These are phyloP conservation scores for Cyclanthera cordifolia DNA, from an alignment of 306 rosid genomes.

Conservation along the genomic window DNA sequence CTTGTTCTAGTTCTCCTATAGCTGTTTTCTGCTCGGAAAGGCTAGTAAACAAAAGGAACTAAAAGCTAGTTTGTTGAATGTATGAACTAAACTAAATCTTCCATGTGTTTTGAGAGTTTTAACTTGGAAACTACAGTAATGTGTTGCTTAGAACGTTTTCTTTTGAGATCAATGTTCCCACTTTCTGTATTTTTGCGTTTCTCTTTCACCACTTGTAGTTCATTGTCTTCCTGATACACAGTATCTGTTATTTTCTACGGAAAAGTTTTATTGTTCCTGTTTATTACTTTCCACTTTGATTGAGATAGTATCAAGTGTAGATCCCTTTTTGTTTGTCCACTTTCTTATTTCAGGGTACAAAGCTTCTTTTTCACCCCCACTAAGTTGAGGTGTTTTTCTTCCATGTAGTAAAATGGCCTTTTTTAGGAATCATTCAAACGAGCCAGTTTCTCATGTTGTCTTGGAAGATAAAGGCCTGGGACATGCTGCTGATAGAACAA, in stretches of 20 bases:
- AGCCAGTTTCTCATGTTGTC: constrained; percentile 53
- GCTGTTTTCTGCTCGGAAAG: constrained; percentile 1
- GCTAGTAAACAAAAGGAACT: neutral
- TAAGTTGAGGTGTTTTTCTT: constrained; percentile 18
- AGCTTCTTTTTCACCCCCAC: constrained; percentile 11
- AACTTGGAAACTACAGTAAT: neutral
- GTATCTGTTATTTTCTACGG: neutral
- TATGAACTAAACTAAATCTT: neutral
- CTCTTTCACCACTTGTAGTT: neutral
- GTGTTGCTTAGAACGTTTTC: neutral
- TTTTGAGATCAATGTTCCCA: neutral
- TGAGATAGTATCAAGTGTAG: neutral
- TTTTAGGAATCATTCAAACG: constrained; percentile 62
- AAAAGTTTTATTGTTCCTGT: neutral
- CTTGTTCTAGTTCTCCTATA: constrained; percentile 1
- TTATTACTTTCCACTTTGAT: neutral
- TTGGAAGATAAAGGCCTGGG: constrained; percentile 59
- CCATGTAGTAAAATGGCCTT: constrained; percentile 66
- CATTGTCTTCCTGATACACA: neutral
- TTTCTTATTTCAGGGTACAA: constrained; percentile 7
- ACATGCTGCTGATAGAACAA: constrained; percentile 43
- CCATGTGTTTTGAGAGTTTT: neutral
- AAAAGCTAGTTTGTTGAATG: constrained; percentile 1
- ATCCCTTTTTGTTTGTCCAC: neutral
- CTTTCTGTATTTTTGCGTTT: neutral